Evolutionary conservation across 352 stramenopile genomes (phyloP), one percentile per base, ranked within the genome.

Genomic region (Globisporangium splendens): DNA sequence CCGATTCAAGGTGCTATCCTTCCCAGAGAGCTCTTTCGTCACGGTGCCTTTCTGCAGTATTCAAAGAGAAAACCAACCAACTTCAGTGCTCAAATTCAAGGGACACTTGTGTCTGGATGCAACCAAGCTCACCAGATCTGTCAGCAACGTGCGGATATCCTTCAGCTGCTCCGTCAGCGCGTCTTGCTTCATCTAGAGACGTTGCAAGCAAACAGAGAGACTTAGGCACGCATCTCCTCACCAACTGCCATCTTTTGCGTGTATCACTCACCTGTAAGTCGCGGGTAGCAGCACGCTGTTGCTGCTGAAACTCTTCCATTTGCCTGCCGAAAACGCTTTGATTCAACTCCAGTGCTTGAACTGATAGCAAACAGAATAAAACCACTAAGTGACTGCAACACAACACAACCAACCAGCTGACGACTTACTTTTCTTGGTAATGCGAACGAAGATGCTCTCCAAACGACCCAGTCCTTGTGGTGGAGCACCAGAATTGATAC

Each of bases 371-470:
- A 63, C 10, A 48, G 13, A 59, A 18, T 12, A 50, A 28, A 44
- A 24, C 20, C 49, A 44, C 13, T 15, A 42, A 8, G 21, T 61
- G 11, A n/a, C 8, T 15, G 6, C 15, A n/a, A 11, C n/a, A n/a
- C n/a, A n/a, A n/a, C n/a, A 1, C 24, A 12, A 24, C 28, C 12
- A 8, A 28, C 11, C 18, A 6, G 50, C 12, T 46, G 10, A 50
- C 7, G 6, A 70, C 65, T 35, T 67, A 93, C 83, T 89, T 49
- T 93, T 93, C 62, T 91, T 93, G 8, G 81, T 90, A 50, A 93
- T 89, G 50, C 81, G 80, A 21, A 93, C 75, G 35, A 91, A 93
- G 58, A 93, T 90, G 56, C 80, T 93, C 59, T 93, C 83, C n/a
- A 93, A 54, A 0, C 80, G 73, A 1, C 79, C 77, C 1, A 89